These are phyloP conservation scores for Epichloe aotearoae DNA, from an alignment of 2,329 filamentous ascomycete species.

Conservation along the genomic window DNA sequence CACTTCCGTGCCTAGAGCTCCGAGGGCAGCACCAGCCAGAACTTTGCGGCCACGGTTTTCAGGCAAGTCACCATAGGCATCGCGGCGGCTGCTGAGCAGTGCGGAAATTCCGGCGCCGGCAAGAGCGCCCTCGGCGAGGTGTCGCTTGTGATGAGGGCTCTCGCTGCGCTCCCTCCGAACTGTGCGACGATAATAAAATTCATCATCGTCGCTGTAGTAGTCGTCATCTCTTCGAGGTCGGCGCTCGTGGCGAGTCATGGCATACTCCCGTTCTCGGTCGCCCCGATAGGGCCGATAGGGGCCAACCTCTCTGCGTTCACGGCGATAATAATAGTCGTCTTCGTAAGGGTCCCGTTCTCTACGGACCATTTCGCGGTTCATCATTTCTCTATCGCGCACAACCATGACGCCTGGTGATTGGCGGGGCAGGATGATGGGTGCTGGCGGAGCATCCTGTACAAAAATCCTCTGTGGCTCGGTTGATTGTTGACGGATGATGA, in stretches of 20 bases:
- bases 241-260: conserved; percentile 24
- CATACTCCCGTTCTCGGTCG: conserved; percentile 15
- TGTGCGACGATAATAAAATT: conserved; percentile 32
- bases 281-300: conserved; percentile 27
- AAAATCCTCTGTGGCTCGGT: conserved; percentile 47
- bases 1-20: conserved; percentile 48
- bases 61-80: conserved; percentile 33
- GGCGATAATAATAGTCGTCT: conserved; percentile 40
- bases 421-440: conserved; percentile 36
- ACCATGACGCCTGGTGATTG: conserved; percentile 32
- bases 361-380: conserved; percentile 22
- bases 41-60: conserved; percentile 45
- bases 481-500: conserved; percentile 43
- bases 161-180: conserved; percentile 37
- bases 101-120: conserved; percentile 50
- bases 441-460: conserved; percentile 42
- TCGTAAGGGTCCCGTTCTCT: conserved; percentile 23
- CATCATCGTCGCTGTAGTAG: conserved; percentile 33
- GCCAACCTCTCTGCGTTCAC: conserved; percentile 30
- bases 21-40: conserved; percentile 47
- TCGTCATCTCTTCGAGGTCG: conserved; percentile 29
- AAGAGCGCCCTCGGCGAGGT: conserved; percentile 50
- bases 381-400: conserved; percentile 26
- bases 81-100: conserved; percentile 41
- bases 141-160: conserved; percentile 41